Conservation (phyloP, 495 filamentous ascomycete species). For the Cercophora newfieldiana region DNA sequence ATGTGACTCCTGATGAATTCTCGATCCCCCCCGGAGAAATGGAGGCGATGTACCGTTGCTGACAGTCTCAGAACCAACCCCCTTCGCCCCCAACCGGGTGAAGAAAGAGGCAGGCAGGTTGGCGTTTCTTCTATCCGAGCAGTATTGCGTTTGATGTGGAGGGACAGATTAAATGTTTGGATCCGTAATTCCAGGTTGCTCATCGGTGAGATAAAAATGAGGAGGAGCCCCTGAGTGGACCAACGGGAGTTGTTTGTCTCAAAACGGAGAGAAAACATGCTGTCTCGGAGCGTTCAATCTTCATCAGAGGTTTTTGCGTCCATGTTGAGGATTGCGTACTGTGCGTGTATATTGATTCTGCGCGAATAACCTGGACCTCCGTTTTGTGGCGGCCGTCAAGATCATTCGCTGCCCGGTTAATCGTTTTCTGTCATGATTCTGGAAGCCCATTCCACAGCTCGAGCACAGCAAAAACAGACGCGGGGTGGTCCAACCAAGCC, state of each 20-base stretch:
- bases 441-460: slow-evolving; percentile 15
- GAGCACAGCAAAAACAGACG: slow-evolving; percentile 10
- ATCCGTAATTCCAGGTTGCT: too few species aligned
- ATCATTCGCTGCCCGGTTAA: slow-evolving; percentile 6
- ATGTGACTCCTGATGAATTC: not conserved
- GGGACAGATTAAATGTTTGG: too few species aligned
- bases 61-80: not conserved
- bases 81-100: not conserved
- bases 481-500: slow-evolving; percentile 10
- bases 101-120: not conserved
- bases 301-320: not conserved
- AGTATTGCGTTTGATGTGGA: too few species aligned
- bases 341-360: not conserved
- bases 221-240: not conserved
- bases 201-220: too few species aligned
- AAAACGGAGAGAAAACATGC: slow-evolving; percentile 8
- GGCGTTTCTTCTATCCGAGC: too few species aligned
- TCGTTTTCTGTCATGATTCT: slow-evolving; percentile 23
- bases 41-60: not conserved
- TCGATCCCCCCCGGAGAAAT: not conserved
- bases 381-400: not conserved
- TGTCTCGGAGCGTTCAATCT: slow-evolving; percentile 13
- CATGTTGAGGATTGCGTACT: not conserved
- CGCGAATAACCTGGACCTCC: not conserved
- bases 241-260: not conserved